Conservation (phyloP, 2,329 filamentous ascomycete genomes). For the Clarireedia hainanense region DNA sequence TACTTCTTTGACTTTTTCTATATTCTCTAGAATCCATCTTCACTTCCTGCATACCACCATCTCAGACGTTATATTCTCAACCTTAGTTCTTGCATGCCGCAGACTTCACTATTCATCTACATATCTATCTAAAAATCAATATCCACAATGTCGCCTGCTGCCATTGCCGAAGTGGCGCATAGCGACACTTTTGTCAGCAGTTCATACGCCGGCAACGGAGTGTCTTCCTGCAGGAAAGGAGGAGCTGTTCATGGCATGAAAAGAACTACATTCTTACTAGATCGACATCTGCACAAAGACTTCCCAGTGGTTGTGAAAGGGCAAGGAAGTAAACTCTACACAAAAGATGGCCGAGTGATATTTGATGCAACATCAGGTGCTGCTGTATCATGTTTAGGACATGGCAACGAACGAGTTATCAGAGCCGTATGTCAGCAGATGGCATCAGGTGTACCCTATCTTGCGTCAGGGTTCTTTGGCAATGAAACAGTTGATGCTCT, state of each 20-base stretch:
- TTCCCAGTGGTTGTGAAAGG: conserved; percentile 23
- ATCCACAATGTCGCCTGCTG: conserved; percentile 7
- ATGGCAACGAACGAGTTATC: conserved; percentile 52
- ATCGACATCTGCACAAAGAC: conserved; percentile 24
- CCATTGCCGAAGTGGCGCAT: conserved; percentile 1
- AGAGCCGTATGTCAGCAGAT: conserved; percentile 54
- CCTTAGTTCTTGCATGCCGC: background rate
- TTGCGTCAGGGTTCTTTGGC: conserved; percentile 50
- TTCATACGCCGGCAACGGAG: background rate
- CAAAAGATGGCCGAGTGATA: conserved; percentile 45
- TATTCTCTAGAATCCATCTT: background rate
- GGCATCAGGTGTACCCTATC: conserved; percentile 46
- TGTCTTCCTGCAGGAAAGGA: background rate
- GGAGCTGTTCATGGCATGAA: conserved; percentile 10
- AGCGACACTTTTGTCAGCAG: background rate
- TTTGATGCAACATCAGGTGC: conserved; percentile 69
- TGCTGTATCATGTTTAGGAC: conserved; percentile 64
- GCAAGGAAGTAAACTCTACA: conserved; percentile 24
- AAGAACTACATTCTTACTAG: conserved; percentile 20
- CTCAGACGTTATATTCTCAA: background rate
- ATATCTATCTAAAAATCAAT: background rate
- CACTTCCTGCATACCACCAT: background rate
- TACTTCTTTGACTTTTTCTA: background rate
- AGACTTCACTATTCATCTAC: background rate
- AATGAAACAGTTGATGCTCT: conserved; percentile 44